A percentile compares a stretch with the other conserved stretches of the same genome.
Evolutionary conservation across 2,329 filamentous ascomycete species (phyloP).

Genomic region (Coleophoma eucalyptorum): DNA sequence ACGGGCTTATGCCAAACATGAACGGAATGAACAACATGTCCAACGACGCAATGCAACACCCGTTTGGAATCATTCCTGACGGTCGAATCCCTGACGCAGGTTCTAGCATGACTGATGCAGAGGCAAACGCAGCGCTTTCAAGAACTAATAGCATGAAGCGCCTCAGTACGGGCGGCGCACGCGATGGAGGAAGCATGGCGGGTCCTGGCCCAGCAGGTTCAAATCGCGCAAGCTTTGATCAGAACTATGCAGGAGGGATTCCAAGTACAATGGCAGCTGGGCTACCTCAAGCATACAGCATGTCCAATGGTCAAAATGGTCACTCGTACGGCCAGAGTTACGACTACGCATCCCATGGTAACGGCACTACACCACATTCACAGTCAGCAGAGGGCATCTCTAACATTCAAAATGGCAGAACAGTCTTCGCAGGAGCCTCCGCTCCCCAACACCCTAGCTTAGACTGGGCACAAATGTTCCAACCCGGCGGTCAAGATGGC

Average conservation of each 20-base stretch:
- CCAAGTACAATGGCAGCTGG: conserved; percentile 57
- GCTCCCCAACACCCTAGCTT: conserved; percentile 55
- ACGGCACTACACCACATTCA: conserved; percentile 23
- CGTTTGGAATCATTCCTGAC: conserved; percentile 51
- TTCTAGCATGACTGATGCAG: conserved; percentile 46
- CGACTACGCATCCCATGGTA: conserved; percentile 28
- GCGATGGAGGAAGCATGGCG: conserved; percentile 55
- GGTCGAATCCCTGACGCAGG: conserved; percentile 24
- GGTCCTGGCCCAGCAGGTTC: conserved; percentile 47
- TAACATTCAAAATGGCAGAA: conserved; percentile 26
- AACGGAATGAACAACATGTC: conserved; percentile 59
- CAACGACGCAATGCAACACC: conserved; percentile 52
- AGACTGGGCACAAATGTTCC: conserved; percentile 79
- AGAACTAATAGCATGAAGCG: conserved; percentile 58
- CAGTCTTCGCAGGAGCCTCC: conserved; percentile 55
- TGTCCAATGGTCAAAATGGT: conserved; percentile 59
- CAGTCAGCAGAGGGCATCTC: conserved; percentile 20
- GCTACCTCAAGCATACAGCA: conserved; percentile 61
- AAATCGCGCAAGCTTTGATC: conserved; percentile 39
- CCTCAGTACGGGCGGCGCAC: conserved; percentile 50
- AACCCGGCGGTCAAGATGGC: conserved; percentile 64
- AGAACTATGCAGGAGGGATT: conserved; percentile 55
- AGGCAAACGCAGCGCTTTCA: conserved; percentile 58
- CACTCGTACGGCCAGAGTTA: conserved; percentile 30
- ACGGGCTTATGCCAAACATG: conserved; percentile 47